Percentiles rank a stretch among this genome's conserved stretches.
These are phyloP conservation scores for Pilaira anomala DNA, from an alignment of 192 early-diverging fungal species.

Conservation along the genomic window DNA sequence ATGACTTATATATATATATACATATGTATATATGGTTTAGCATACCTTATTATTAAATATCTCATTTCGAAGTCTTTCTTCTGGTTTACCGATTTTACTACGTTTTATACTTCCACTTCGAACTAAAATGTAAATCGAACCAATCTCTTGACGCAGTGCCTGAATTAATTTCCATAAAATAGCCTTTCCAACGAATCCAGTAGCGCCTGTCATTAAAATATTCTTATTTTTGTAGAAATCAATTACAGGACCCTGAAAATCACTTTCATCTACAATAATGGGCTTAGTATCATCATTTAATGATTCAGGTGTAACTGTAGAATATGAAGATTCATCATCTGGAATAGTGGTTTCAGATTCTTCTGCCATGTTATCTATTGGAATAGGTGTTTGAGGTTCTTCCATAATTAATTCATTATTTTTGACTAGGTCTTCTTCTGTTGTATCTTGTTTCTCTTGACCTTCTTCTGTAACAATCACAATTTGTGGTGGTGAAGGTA, in stretches of 20 bases:
- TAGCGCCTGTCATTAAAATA: slow-evolving; percentile 50
- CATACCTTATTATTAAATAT: slow-evolving; percentile 34
- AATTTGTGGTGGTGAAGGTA: neutral
- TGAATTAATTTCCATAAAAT: slow-evolving; percentile 49
- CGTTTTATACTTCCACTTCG: slow-evolving; percentile 35
- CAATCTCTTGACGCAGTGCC: slow-evolving; percentile 39
- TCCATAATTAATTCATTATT: neutral
- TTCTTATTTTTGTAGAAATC: slow-evolving; percentile 33
- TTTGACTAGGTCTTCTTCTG: neutral
- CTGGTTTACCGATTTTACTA: slow-evolving; percentile 35
- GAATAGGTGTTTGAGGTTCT: slow-evolving; percentile 3
- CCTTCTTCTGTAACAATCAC: neutral
- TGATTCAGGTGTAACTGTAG: slow-evolving; percentile 12
- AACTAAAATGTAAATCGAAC: slow-evolving; percentile 26
- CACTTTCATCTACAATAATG: neutral
- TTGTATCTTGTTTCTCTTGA: neutral
- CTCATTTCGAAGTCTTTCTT: slow-evolving; percentile 33
- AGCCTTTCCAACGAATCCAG: slow-evolving; percentile 54
- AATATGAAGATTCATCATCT: slow-evolving; percentile 3
- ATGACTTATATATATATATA: neutral
- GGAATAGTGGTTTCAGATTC: slow-evolving; percentile 12
- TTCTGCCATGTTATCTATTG: neutral
- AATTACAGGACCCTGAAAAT: slow-evolving; percentile 6
- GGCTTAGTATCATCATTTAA: slow-evolving; percentile 3
- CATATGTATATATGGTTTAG: too few relatives aligned